Conservation (phyloP, 768 basidiomycete species). For the Hygrophorus russula region DNA sequence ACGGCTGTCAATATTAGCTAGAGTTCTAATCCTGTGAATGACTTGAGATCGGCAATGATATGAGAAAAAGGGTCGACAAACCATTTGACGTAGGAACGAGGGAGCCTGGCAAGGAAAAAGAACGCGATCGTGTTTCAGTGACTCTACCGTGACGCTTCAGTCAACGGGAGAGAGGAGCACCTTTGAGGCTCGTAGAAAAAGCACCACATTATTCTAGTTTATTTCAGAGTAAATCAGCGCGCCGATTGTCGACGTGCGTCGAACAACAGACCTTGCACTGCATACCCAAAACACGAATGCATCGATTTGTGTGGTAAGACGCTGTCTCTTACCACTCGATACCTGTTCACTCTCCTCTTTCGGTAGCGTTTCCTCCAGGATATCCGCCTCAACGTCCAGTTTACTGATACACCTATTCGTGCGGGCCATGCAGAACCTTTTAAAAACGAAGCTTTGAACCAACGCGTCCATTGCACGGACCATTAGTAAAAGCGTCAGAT, state of each 20-base stretch:
- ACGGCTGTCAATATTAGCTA: constrained; percentile 58
- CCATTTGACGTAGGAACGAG: constrained; percentile 62
- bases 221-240: constrained; percentile 6
- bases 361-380: constrained; percentile 10
- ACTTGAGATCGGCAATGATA: neutral
- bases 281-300: constrained; percentile 68
- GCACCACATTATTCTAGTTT: constrained; percentile 75
- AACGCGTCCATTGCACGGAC: constrained; percentile 60
- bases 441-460: constrained; percentile 40
- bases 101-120: constrained; percentile 28
- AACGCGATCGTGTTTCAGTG: neutral
- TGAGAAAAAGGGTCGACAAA: neutral
- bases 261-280: constrained; percentile 50
- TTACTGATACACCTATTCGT: neutral
- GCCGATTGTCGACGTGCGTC: constrained; percentile 2
- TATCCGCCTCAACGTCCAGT: neutral
- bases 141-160: constrained; percentile 4
- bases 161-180: constrained; percentile 19
- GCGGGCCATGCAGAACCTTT: constrained; percentile 9
- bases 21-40: constrained; percentile 39
- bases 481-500: constrained; percentile 55
- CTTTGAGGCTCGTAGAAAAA: constrained; percentile 70
- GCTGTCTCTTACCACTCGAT: constrained; percentile 14
- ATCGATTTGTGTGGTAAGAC: constrained; percentile 42
- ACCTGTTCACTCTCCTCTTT: constrained; percentile 15